A percentile compares a stretch with the other conserved stretches of the same genome.
Conservation (phyloP, 805 yeast genomes). For the Saccharomycopsis guyanensis region DNA sequence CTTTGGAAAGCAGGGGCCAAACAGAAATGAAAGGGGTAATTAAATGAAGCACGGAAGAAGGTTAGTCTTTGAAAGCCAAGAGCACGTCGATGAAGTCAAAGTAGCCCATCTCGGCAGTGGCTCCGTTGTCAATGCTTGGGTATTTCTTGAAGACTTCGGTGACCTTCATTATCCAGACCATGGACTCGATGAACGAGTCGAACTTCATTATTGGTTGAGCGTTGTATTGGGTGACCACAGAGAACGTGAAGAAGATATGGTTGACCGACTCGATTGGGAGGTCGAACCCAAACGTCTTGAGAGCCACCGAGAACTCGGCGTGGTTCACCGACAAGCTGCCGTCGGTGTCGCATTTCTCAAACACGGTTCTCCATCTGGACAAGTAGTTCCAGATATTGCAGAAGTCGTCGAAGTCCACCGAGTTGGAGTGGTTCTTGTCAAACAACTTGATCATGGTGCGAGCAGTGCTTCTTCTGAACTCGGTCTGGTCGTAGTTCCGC, state of each 20-base stretch:
- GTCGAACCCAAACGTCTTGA: conserved; percentile 20
- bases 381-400: conserved; percentile 20
- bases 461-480: conserved; percentile 19
- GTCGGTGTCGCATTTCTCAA: conserved; percentile 20
- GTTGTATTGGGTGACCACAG: conserved; percentile 2
- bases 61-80: conserved; percentile 20
- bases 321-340: conserved; percentile 16
- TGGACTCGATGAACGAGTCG: conserved; percentile 20
- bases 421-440: conserved; percentile 18
- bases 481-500: conserved; percentile 21
- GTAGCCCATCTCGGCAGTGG: conserved; percentile 21
- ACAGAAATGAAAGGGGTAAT: too few species aligned
- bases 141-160: conserved; percentile 21
- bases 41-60: too few species aligned
- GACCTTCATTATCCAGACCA: conserved; percentile 21
- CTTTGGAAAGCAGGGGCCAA: too few species aligned
- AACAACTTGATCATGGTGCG: conserved; percentile 21
- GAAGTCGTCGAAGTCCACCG: conserved; percentile 20
- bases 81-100: conserved; percentile 22
- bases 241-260: conserved; percentile 18
- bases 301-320: conserved; percentile 17
- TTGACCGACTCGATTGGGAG: conserved; percentile 18
- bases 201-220: conserved; percentile 20
- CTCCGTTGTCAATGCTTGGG: conserved; percentile 18
- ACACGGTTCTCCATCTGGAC: conserved; percentile 21